Conservation (phyloP, 2,329 filamentous ascomycete species). For the Ambrosiella xylebori region DNA sequence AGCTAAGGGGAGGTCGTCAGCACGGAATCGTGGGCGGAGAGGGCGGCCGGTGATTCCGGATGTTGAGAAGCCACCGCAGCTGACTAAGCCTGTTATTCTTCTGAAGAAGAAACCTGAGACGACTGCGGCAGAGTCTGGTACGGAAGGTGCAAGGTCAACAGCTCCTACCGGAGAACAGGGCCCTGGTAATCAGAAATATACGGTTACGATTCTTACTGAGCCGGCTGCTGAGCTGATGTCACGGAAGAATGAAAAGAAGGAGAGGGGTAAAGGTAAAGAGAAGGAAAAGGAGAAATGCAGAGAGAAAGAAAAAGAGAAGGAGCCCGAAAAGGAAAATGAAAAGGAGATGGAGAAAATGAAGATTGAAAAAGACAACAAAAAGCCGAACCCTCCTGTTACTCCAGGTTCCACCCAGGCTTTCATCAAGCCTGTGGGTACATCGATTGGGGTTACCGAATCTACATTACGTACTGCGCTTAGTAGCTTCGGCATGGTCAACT, state of each 20-base stretch:
- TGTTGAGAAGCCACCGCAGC: slow-evolving; percentile 11
- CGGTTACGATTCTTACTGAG: neutral
- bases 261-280: neutral
- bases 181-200: neutral
- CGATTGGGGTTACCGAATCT: slow-evolving; percentile 77
- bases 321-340: neutral
- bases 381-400: slow-evolving; percentile 17
- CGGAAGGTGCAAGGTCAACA: neutral
- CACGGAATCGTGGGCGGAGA: slow-evolving; percentile 17
- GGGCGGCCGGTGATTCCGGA: slow-evolving; percentile 20
- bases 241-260: neutral
- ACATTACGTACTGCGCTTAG: slow-evolving; percentile 59
- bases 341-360: neutral
- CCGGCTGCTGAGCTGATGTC: neutral
- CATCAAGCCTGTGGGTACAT: slow-evolving; percentile 69
- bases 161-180: neutral
- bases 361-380: neutral
- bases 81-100: slow-evolving; percentile 22
- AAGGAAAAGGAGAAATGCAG: neutral
- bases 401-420: slow-evolving; percentile 49
- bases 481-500: slow-evolving; percentile 54
- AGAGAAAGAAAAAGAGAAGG: neutral
- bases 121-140: neutral
- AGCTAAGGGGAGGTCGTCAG: neutral
- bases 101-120: slow-evolving; percentile 26